These are phyloP conservation scores for Carex parvula DNA, from an alignment of 176 grass and related monocot genomes.

Conservation along the genomic window DNA sequence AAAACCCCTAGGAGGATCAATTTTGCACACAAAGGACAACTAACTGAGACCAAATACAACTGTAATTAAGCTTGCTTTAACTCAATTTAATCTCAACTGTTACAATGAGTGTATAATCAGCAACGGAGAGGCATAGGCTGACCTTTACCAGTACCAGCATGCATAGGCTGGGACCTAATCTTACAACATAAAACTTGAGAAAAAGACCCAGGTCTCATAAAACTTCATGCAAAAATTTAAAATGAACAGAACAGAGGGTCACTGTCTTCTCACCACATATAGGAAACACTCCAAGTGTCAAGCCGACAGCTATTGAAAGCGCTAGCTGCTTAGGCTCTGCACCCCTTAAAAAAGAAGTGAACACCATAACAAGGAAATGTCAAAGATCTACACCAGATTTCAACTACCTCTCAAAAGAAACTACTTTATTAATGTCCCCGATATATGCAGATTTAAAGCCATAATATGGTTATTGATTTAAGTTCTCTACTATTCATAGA, in stretches of 20 bases:
- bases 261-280: constrained; percentile 63
- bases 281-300: constrained; percentile 78
- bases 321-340: constrained; percentile 81
- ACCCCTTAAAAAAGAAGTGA: constrained; percentile 43
- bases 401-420: background rate
- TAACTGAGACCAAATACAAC: no score
- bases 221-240: background rate
- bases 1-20: no score
- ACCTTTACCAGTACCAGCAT: background rate
- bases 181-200: background rate
- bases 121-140: no score
- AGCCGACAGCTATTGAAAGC: constrained; percentile 78
- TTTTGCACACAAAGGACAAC: no score
- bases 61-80: no score
- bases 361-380: background rate
- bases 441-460: background rate
- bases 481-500: background rate
- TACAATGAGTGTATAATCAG: no score
- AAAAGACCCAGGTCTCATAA: background rate
- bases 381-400: background rate
- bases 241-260: background rate
- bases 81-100: no score
- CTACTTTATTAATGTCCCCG: background rate
- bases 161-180: background rate
- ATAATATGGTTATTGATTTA: background rate